phyloP scores from a whole-genome alignment of 2,329 filamentous ascomycete genomes.

The Sporothrix globosa region DNA sequence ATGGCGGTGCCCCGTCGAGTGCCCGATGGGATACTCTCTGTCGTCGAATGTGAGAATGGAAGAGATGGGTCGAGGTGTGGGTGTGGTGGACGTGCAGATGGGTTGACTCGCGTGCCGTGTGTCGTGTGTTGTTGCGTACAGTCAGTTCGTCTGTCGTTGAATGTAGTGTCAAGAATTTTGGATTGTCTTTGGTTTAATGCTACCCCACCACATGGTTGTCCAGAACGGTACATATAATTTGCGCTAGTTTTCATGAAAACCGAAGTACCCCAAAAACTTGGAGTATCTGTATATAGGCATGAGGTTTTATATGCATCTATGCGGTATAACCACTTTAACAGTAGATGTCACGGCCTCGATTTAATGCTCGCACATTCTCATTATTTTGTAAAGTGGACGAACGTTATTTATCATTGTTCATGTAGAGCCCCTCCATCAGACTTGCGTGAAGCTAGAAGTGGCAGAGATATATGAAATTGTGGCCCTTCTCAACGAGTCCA shows the following conservation, averaged over 20 bases:
- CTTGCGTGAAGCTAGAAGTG: neutral
- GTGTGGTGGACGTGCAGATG: neutral
- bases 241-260: neutral
- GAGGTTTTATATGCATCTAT: neutral
- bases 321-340: too few species aligned
- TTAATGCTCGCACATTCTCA: neutral
- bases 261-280: neutral
- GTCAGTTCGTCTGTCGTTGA: neutral
- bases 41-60: neutral
- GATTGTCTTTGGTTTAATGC: neutral
- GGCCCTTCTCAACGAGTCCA: neutral
- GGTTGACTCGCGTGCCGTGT: neutral
- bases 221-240: neutral
- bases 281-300: neutral
- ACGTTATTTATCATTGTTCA: neutral
- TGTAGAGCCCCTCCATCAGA: neutral
- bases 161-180: conserved; percentile 14
- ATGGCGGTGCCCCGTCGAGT: neutral
- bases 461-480: neutral
- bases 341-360: neutral
- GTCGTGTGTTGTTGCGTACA: conserved; percentile 17
- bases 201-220: conserved; percentile 2
- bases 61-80: neutral
- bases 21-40: neutral
- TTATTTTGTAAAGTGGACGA: neutral